Evolutionary conservation across 345 rosid genomes (phyloP).

Genomic region (Noccaea bulbosa): DNA sequence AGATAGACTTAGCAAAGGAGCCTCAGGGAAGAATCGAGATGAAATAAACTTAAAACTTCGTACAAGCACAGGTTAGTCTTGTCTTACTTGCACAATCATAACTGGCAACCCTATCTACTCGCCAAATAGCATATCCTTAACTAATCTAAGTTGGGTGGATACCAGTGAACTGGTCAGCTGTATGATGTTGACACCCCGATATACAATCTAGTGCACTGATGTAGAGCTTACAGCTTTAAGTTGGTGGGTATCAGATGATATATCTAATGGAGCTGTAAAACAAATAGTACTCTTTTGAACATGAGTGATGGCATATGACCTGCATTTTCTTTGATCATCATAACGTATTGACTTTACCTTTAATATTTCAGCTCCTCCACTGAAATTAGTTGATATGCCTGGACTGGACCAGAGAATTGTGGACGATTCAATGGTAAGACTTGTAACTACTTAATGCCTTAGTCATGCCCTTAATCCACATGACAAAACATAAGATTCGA

Average conservation of each 20-base stretch:
- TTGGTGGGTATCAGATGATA: conserved; percentile 24
- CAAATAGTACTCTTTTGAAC: conserved; percentile 12
- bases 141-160: conserved; percentile 1
- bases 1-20: conserved; percentile 86
- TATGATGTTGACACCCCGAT: conserved; percentile 19
- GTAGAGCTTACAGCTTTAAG: conserved; percentile 17
- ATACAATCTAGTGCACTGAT: conserved; percentile 13
- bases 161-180: conserved; percentile 19
- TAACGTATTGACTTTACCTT: conserved; percentile 14
- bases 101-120: conserved; percentile 22
- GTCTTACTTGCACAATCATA: conserved; percentile 29
- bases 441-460: conserved; percentile 24
- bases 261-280: not conserved
- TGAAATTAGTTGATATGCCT: conserved; percentile 93
- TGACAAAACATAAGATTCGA: not conserved
- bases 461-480: not conserved
- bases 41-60: conserved; percentile 87
- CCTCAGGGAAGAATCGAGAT: conserved; percentile 84
- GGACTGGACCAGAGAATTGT: conserved; percentile 96
- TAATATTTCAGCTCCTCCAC: conserved; percentile 77
- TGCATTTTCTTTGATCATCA: conserved; percentile 17
- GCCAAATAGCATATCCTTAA: conserved; percentile 21
- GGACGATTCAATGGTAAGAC: conserved; percentile 84
- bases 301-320: conserved; percentile 22
- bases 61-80: conserved; percentile 76